Conservation (phyloP, 805 yeast species). For the Nakazawaea ambrosiae region DNA sequence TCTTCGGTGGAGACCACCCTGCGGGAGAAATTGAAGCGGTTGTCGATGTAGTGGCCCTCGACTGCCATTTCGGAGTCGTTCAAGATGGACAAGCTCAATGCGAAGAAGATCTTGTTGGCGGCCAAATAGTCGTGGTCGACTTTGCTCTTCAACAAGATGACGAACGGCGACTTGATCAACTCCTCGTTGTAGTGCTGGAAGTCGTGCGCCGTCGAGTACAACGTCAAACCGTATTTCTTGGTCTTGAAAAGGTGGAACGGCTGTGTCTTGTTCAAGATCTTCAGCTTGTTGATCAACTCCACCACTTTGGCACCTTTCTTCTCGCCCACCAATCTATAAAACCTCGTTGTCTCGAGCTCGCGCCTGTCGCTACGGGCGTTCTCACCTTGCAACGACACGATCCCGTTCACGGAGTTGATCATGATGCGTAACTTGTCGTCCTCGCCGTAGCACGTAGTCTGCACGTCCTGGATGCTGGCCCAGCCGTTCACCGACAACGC, state of each 20-base stretch:
- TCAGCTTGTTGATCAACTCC: constrained; percentile 59
- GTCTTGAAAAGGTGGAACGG: constrained; percentile 81
- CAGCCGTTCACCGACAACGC: constrained; percentile 60
- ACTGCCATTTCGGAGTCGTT: constrained; percentile 11
- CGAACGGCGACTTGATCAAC: constrained; percentile 52
- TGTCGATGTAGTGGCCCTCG: constrained; percentile 15
- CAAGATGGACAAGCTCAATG: constrained; percentile 37
- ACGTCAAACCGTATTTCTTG: constrained; percentile 26
- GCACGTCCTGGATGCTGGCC: constrained; percentile 52
- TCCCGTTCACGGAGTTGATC: constrained; percentile 14
- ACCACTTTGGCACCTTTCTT: constrained; percentile 34
- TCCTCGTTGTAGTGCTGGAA: constrained; percentile 43
- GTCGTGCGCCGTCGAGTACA: constrained; percentile 71
- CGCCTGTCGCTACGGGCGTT: constrained; percentile 1
- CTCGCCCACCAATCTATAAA: constrained; percentile 1
- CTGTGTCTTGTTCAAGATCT: constrained; percentile 66
- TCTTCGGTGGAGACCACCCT: constrained; percentile 13
- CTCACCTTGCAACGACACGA: not conserved
- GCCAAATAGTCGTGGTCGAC: constrained; percentile 30
- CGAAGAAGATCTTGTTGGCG: constrained; percentile 33
- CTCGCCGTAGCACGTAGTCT: constrained; percentile 37
- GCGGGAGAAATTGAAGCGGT: constrained; percentile 18
- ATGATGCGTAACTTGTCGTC: constrained; percentile 20
- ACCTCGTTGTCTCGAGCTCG: constrained; percentile 14
- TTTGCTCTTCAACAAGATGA: constrained; percentile 56